These are phyloP conservation scores for Myochromella boudieri DNA, from an alignment of 768 basidiomycete species.

Conservation along the genomic window DNA sequence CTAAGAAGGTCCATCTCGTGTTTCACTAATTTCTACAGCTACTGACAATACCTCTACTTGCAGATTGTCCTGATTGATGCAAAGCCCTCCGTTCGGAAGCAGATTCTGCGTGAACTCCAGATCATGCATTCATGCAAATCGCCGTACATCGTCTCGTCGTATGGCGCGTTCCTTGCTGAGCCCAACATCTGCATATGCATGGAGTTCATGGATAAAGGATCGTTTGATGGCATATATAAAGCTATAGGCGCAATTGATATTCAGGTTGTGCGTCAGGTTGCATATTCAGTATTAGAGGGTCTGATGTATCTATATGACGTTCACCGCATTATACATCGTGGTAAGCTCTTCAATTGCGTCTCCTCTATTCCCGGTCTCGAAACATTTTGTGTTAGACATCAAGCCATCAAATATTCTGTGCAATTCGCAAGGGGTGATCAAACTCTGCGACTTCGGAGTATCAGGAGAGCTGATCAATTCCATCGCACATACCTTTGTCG, in stretches of 20 bases:
- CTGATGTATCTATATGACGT: slow-evolving; percentile 96
- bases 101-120: slow-evolving; percentile 95
- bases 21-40: not conserved
- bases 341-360: slow-evolving; percentile 44
- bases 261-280: slow-evolving; percentile 89
- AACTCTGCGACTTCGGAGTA: slow-evolving; percentile 98
- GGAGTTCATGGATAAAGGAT: slow-evolving; percentile 95
- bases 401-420: slow-evolving; percentile 97
- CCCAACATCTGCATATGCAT: slow-evolving; percentile 99
- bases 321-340: slow-evolving; percentile 97
- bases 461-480: slow-evolving; percentile 99
- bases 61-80: slow-evolving; percentile 97
- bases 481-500: slow-evolving; percentile 98
- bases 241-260: slow-evolving; percentile 89
- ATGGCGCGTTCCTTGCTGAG: slow-evolving; percentile 93
- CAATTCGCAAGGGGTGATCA: slow-evolving; percentile 94
- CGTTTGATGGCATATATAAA: slow-evolving; percentile 93
- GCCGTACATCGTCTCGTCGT: slow-evolving; percentile 92
- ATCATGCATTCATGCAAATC: slow-evolving; percentile 98
- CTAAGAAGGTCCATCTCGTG: slow-evolving; percentile 78
- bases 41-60: slow-evolving; percentile 1
- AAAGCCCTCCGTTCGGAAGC: slow-evolving; percentile 92
- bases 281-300: slow-evolving; percentile 93
- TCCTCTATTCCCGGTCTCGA: not conserved
- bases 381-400: slow-evolving; percentile 64